These are phyloP conservation scores for Punica granatum DNA, from an alignment of 345 rosid species.

Conservation along the genomic window DNA sequence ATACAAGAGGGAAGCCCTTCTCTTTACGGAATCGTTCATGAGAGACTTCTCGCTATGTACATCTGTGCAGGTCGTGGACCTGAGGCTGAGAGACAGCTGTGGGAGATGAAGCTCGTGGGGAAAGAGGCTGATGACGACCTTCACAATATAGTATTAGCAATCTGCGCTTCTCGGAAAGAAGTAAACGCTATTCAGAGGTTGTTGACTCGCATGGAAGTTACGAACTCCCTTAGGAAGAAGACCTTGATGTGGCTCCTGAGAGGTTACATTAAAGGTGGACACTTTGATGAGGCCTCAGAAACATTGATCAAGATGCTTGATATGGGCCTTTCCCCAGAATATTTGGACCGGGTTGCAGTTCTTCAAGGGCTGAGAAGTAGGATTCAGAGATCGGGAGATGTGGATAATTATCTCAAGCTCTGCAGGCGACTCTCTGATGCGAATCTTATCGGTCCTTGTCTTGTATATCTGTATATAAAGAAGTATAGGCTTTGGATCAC, in stretches of 20 bases:
- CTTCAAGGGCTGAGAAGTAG: constrained; percentile 74
- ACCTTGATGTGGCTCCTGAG: constrained; percentile 71
- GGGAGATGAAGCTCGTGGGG: constrained; percentile 88
- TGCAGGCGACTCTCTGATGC: constrained; percentile 64
- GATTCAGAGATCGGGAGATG: constrained; percentile 52
- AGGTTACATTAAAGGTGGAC: constrained; percentile 88
- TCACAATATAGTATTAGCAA: constrained; percentile 72
- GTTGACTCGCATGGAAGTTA: constrained; percentile 46
- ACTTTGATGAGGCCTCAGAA: constrained; percentile 67
- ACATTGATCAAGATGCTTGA: constrained; percentile 61
- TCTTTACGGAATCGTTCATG: constrained; percentile 57
- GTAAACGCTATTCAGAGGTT: constrained; percentile 44
- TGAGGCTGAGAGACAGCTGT: constrained; percentile 81
- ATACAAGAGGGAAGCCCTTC: constrained; percentile 54
- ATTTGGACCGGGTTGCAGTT: constrained; percentile 79
- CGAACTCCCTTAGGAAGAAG: constrained; percentile 40
- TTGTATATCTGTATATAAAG: constrained; percentile 64
- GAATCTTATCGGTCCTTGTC: constrained; percentile 65
- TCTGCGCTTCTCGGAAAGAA: constrained; percentile 83
- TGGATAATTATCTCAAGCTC: constrained; percentile 52
- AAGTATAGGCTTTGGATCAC: constrained; percentile 72
- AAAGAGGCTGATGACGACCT: constrained; percentile 76
- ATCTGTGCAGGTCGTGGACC: constrained; percentile 77
- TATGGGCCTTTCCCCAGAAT: constrained; percentile 67
- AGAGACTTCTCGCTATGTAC: constrained; percentile 88